phyloP scores from a whole-genome alignment of 2,329 filamentous ascomycete species.

The Penicillium thymicola region DNA sequence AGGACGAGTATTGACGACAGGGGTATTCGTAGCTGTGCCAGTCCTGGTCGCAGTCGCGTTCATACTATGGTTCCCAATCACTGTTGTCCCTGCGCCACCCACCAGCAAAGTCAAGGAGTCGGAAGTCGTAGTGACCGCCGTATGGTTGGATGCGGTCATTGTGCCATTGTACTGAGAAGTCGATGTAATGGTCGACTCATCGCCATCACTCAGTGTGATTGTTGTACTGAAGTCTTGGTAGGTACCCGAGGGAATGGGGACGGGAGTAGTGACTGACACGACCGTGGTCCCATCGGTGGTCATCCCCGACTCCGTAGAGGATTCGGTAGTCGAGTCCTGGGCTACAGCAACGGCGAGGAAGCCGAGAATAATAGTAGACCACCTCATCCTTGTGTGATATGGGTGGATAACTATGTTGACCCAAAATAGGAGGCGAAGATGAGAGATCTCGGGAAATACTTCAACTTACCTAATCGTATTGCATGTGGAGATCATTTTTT shows the following conservation, averaged over 20 bases:
- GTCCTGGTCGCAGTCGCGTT: conserved; percentile 47
- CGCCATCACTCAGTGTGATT: conserved; percentile 24
- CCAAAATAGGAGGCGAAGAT: not conserved
- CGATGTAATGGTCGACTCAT: conserved; percentile 17
- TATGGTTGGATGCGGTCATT: conserved; percentile 25
- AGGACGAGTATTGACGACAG: conserved; percentile 65
- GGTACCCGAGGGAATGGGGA: conserved; percentile 36
- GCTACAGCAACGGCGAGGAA: conserved; percentile 16
- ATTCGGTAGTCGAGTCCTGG: conserved; percentile 3
- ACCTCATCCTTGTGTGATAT: conserved; percentile 16
- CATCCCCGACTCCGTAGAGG: not conserved
- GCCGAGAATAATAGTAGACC: conserved; percentile 11
- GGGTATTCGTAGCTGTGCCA: conserved; percentile 42
- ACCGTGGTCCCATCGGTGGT: conserved; percentile 20
- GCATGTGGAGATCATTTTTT: not conserved
- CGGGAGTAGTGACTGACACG: conserved; percentile 23
- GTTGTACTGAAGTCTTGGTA: conserved; percentile 42
- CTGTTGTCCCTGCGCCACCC: conserved; percentile 39
- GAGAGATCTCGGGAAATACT: not conserved
- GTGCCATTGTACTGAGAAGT: conserved; percentile 25
- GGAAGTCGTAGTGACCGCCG: conserved; percentile 33
- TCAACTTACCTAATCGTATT: conserved; percentile 1
- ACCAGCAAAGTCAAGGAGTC: conserved; percentile 41
- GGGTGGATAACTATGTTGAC: not conserved
- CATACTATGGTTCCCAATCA: conserved; percentile 47